Evolutionary conservation across 306 rosid species (phyloP).

Genomic region (Sicyos edulis): DNA sequence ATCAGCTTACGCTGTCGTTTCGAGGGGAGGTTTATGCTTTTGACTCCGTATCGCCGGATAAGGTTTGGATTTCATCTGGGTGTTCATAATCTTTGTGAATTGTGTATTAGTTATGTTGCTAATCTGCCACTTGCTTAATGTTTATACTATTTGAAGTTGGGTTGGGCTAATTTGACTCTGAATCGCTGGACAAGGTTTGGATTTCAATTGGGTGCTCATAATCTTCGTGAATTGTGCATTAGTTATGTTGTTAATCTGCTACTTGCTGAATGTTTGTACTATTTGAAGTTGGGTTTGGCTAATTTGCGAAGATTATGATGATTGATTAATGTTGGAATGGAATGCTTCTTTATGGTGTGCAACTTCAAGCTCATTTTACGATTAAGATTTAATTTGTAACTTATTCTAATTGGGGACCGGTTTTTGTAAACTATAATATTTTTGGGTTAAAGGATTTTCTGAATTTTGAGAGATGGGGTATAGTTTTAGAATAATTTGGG

Average conservation of each 20-base stretch:
- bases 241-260: not conserved
- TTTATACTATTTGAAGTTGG: too few relatives aligned
- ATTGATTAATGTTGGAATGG: too few relatives aligned
- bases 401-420: not conserved
- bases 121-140: too few relatives aligned
- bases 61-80: conserved; percentile 26
- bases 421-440: not conserved
- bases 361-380: not conserved
- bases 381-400: not conserved
- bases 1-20: conserved; percentile 52
- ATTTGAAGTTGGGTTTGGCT: conserved; percentile 1
- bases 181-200: too few relatives aligned
- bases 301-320: too few relatives aligned
- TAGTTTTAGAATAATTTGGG: not conserved
- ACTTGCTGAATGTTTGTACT: not conserved
- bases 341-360: not conserved
- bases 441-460: not conserved
- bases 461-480: not conserved
- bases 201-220: not conserved
- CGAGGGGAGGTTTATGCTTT: conserved; percentile 55
- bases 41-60: conserved; percentile 49
- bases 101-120: too few relatives aligned
- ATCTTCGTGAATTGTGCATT: not conserved
- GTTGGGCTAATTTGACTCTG: too few relatives aligned
- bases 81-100: too few relatives aligned